Evolutionary conservation across 345 rosid species (phyloP), one percentile per base, ranked within the genome.

Genomic region (Citrus cavaleriei): DNA sequence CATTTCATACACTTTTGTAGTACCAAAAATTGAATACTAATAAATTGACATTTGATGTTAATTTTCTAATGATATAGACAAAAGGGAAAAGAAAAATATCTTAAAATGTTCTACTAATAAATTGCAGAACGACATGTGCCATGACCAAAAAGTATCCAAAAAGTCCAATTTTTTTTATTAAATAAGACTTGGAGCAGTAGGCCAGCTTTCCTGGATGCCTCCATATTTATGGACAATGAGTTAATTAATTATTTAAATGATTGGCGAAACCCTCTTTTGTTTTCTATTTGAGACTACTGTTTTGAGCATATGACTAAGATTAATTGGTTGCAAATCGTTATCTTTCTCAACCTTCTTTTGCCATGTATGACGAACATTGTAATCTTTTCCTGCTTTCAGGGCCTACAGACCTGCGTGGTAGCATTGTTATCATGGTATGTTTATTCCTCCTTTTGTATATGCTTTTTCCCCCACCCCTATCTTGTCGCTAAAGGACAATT

Each of bases 341-440:
- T 74, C 25, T 54, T 74, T 81, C 30, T 67, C 24, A 72, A 60
- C 66, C 27, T 60, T 71, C 27, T 25, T 37, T n/a, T 76, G 58
- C 35, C 68, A 81, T 63, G 67, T 74, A 85, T 76, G 32, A 82
- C 82, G 74, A 83, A 82, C 68, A 58, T 72, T 80, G 77, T 42
- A 71, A 70, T 80, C 5, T 77, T 74, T 83, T 83, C 84, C 24
- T 81, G 77, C 84, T 89, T 78, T 22, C 90, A 94, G 99, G 98
- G 99, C 68, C 88, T 94, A 86, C 99, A 94, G 86, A 93, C 97
- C 54, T 96, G 99, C 83, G 82, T 92, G 91, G 98, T 90, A 57
- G 91, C 98, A 80, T 84, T 96, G 78, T 86, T 96, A 76, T 94
- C 97, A 74, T 91, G 99, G 99, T 96, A 90, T 81, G 85, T 40